phyloP scores from a whole-genome alignment of 495 filamentous ascomycete species.

The Lophiotrema nucula region DNA sequence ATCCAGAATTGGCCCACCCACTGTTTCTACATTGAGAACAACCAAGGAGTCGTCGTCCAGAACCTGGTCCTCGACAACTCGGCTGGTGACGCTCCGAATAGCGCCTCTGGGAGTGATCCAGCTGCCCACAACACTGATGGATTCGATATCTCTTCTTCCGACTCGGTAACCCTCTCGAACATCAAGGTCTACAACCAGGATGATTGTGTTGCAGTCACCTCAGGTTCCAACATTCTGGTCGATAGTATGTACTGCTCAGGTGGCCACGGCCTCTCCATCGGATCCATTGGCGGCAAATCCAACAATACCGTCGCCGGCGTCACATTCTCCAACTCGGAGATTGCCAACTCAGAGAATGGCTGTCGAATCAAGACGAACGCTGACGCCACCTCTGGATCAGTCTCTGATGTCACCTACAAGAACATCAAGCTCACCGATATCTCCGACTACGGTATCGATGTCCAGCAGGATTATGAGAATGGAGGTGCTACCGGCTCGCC shows the following conservation, averaged over 20 bases:
- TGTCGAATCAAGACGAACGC: conserved; percentile 50
- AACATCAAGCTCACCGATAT: conserved; percentile 44
- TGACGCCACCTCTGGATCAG: not conserved
- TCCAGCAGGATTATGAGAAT: conserved; percentile 53
- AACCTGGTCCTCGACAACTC: conserved; percentile 45
- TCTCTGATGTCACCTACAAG: conserved; percentile 41
- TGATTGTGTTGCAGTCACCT: conserved; percentile 49
- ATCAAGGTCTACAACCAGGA: conserved; percentile 47
- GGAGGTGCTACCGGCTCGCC: conserved; percentile 49
- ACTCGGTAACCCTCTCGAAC: conserved; percentile 38
- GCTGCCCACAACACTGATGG: conserved; percentile 50
- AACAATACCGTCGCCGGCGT: not conserved
- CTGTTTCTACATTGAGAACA: conserved; percentile 41
- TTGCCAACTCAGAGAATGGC: conserved; percentile 21
- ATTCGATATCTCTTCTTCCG: conserved; percentile 43
- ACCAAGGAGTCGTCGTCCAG: conserved; percentile 32
- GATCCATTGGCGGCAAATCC: conserved; percentile 49
- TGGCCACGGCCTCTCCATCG: conserved; percentile 51
- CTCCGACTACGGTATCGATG: conserved; percentile 48
- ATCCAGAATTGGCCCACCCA: conserved; percentile 49
- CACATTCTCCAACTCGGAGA: not conserved
- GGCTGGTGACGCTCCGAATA: conserved; percentile 47
- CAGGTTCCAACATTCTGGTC: conserved; percentile 42
- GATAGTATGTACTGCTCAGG: conserved; percentile 45
- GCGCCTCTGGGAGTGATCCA: conserved; percentile 36